Base-by-base conservation (phyloP, 306 rosid species). In the Lagenaria siceraria region DNA sequence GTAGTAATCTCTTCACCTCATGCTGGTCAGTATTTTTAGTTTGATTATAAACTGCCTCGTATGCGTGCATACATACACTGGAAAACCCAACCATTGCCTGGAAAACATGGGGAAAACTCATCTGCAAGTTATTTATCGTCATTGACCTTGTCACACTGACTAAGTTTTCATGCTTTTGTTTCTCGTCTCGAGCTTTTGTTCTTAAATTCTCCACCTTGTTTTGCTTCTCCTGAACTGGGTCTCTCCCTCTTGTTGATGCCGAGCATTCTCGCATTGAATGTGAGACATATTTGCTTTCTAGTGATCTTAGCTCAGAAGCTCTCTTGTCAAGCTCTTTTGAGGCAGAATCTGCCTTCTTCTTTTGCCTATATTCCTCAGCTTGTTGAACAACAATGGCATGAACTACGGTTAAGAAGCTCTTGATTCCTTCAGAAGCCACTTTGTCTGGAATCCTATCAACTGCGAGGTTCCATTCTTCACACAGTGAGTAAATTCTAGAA, bases 31-130 rank as follows among this genome's bases (percentile, higher is more conserved):
- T 53, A 65, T 53, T 79, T 73, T 92, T 92, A 38, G 97, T 86
- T 80, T 89, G 90, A 88, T 92, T 92, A 80, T 88, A 92, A 56
- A 95, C 88, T 1, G 91, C 88, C 68, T 90, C 99, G 27, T 89
- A 92, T 33, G 88, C 92, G 59, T 92, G 91, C 77, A 76, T 89
- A 82, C 99, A 95, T 70, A 95, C 97, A 58, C 97, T 89, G 10
- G 99, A 95, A 84, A 95, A 95, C 79, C 97, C 99, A 4, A 92
- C 99, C 75, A 95, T 88, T 2, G 96, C 93, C 82, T 95, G 97
- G 61, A 95, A 95, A 60, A 95, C 98, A 36, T 95, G 97, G 0
- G 99, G 99, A 79, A 92, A 89, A 42, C 97, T 87, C 97, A 95
- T 92, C 87, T 95, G 99, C 85, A 95, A 55, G 92, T 89, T 95